Percentiles rank a stretch among this genome's conserved stretches.
Evolutionary conservation across 306 rosid species (phyloP).

Genomic region (Astragalus glycyphyllos): DNA sequence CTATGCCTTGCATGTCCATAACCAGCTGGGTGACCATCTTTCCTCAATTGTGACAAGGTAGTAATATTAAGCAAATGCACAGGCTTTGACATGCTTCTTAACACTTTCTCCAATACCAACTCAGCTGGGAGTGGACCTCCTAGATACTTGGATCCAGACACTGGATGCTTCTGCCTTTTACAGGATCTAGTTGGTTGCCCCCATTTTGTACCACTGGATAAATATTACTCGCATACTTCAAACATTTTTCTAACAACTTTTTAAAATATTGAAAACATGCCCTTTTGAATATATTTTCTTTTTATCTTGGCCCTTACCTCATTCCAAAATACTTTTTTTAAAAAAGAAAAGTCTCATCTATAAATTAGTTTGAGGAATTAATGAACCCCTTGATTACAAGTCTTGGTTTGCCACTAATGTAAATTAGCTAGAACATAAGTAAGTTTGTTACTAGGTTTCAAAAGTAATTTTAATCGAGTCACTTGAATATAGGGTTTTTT

Average conservation of each 20-base stretch:
- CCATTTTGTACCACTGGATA: slow-evolving; percentile 61
- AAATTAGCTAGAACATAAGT: no score
- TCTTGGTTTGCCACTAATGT: no score
- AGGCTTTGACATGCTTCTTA: slow-evolving; percentile 46
- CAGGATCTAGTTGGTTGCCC: slow-evolving; percentile 53
- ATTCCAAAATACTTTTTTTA: no score
- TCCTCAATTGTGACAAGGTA: slow-evolving; percentile 62
- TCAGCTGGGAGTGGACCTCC: slow-evolving; percentile 64
- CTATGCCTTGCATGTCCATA: slow-evolving; percentile 63
- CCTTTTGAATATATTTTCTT: no score
- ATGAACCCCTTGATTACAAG: no score
- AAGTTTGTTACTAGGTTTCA: no score
- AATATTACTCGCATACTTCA: background rate
- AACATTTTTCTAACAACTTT: no score
- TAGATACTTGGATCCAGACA: slow-evolving; percentile 40
- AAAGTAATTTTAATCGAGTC: background rate
- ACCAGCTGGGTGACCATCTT: slow-evolving; percentile 77
- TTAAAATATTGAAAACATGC: no score
- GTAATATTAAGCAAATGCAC: slow-evolving; percentile 65
- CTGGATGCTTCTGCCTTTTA: slow-evolving; percentile 48
- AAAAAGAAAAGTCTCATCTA: no score
- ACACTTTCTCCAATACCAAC: slow-evolving; percentile 55
- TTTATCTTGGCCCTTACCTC: no score
- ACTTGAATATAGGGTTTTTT: background rate
- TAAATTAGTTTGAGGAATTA: no score